Evolutionary conservation across 2,329 filamentous ascomycete species (phyloP), one percentile per base, ranked within the genome.

Genomic region (Scytalidium lignicola): DNA sequence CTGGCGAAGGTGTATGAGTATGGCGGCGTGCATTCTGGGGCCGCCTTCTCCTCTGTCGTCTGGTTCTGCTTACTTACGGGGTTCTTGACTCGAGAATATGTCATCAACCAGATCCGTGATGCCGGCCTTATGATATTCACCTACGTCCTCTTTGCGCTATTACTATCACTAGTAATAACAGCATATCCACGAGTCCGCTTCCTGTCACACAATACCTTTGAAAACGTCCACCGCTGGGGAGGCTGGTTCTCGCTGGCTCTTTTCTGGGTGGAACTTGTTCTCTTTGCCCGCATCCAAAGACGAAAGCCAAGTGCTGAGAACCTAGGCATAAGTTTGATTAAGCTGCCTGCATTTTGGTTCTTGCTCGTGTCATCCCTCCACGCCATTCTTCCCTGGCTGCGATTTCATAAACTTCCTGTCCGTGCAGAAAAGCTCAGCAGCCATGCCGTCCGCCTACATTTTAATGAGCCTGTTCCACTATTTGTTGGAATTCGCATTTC

Each of bases 301-400:
- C 39, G 22, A 20, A 13, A 32, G 26, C 28, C 37, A 18, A 7
- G 13, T 28, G 7, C 26, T 28, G 26, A 28, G 13, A 7, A 28
- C 13, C 26, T 28, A 13, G 26, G 26, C 13, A 28, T 28, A 28
- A 13, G 19, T n/a, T 39, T 47, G 17, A 20, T 44, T 18, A 37
- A 19, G 17, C 43, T 17, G 47, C 48, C 6, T 47, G 52, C 9
- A 39, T 28, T 28, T 28, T 28, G 26, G 26, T 28, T 28, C 26
- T 13, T 28, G 26, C 26, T 28, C 26, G 43, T 2, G 48, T 47
- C 7, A 41, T 58, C 3, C 23, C 55, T 9, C 48, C 49, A 20
- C 49, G 68, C 2, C 80, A 83, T 42, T 43, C 73, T 78, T 44
- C 80, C 82, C 1, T 86, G 81, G 80, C 58, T 80, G 1, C 69